Base-by-base conservation (phyloP, 768 basidiomycete genomes). In the Leccinum obscurum region DNA sequence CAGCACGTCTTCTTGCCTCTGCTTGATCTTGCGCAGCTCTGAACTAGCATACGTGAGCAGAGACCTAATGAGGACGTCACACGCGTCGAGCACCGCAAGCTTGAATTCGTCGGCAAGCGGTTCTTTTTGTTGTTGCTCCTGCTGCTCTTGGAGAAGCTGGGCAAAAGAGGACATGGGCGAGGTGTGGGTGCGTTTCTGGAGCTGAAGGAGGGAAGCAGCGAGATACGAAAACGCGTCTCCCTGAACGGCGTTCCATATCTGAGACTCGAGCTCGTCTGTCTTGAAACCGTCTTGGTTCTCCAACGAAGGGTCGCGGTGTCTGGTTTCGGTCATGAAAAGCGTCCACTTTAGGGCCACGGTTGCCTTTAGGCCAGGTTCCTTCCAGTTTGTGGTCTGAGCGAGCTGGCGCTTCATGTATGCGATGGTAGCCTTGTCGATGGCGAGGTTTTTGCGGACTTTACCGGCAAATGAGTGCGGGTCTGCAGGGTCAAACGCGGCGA, bases 191-290 rank as follows among this genome's bases (percentile, higher is more conserved):
- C 64, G 77, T 66, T 77, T 78, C 59, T 85, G 79, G 44, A 91
- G 67, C 58, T 85, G 81, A 10, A 87, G 70, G 14, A 6, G 81
- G 0, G 28, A 77, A n/a, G 78, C 68, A 1, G 84, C 79, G 32
- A 94, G 83, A 70, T 88, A 94, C 0, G 78, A 78, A 72, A 96
- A 94, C 3, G 87, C 85, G 66, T 92, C 90, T 1, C 87, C 88
- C 70, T 93, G 89, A 1, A 96, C 87, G 3, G 92, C 91, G 65
- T 84, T 84, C 85, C 88, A 89, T 22, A 94, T 85, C 61, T 91
- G 87, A 2, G 81, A 84, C 72, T 95, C 93, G 46, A 95, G 80
- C 56, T 90, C 86, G 55, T 92, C 90, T 2, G 90, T 87, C 62
- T 80, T 85, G 74, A 87, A 89, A 2, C 86, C 90, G 6, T 77